phyloP scores from a whole-genome alignment of 2,329 filamentous ascomycete genomes.

The Paramyrothecium sp. region DNA sequence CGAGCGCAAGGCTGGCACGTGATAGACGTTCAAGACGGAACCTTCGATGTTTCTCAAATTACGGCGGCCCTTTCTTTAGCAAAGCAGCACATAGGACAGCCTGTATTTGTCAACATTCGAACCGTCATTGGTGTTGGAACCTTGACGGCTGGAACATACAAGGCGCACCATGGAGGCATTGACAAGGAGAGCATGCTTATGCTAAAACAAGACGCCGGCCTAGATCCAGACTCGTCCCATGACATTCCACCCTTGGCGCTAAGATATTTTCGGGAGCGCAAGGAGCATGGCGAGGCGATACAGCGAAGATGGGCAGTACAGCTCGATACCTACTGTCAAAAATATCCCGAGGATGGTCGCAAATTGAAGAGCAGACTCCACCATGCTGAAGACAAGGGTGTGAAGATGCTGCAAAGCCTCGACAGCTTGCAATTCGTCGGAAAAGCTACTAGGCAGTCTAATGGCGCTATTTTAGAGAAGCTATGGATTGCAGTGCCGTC shows the following conservation, averaged over 20 bases:
- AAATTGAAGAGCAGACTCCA: too few species aligned
- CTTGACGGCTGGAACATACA: slow-evolving; percentile 42
- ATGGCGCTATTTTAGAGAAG: slow-evolving; percentile 22
- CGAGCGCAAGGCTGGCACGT: slow-evolving; percentile 51
- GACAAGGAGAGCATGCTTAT: slow-evolving; percentile 47
- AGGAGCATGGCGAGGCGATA: slow-evolving; percentile 40
- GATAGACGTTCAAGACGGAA: slow-evolving; percentile 48
- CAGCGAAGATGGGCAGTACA: slow-evolving; percentile 21
- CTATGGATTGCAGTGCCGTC: slow-evolving; percentile 15
- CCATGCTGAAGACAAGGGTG: slow-evolving; percentile 8
- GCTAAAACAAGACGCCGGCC: slow-evolving; percentile 22
- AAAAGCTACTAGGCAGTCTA: slow-evolving; percentile 34
- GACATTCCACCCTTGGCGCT: slow-evolving; percentile 42
- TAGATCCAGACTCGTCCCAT: slow-evolving; percentile 11
- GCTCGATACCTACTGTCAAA: too few species aligned
- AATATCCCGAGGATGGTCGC: too few species aligned
- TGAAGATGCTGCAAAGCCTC: slow-evolving; percentile 7
- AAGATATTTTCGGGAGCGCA: slow-evolving; percentile 50
- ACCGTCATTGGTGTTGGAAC: slow-evolving; percentile 56
- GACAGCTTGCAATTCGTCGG: slow-evolving; percentile 11
- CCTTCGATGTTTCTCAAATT: slow-evolving; percentile 44
- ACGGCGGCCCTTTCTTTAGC: slow-evolving; percentile 42
- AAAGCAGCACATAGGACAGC: slow-evolving; percentile 35
- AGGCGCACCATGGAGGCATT: slow-evolving; percentile 57
- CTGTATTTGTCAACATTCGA: slow-evolving; percentile 55